phyloP scores from a whole-genome alignment of 139 green algal genomes.

The Edaphochlamys debaryana region DNA sequence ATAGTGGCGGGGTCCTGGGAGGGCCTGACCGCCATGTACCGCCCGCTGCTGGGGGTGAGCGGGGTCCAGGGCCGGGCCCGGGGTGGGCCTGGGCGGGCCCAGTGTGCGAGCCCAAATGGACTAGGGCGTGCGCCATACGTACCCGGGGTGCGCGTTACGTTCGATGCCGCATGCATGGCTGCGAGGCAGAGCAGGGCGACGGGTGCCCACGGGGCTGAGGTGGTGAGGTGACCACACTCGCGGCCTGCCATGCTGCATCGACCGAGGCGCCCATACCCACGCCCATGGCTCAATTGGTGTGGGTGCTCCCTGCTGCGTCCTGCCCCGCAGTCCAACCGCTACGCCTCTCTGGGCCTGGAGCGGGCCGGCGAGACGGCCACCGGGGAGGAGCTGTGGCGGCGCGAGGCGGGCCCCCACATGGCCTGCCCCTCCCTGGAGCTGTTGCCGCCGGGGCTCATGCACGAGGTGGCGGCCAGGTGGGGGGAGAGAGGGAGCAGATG shows the following conservation, averaged over 20 bases:
- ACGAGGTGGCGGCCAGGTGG: conserved; percentile 4
- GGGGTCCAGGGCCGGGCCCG: not conserved
- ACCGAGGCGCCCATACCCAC: too few species aligned
- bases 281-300: too few species aligned
- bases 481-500: too few species aligned
- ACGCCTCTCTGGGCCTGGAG: conserved; percentile 1
- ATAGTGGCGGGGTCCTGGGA: conserved; percentile 71
- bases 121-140: too few species aligned
- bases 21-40: conserved; percentile 54
- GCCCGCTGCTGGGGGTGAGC: conserved; percentile 48
- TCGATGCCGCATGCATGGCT: too few species aligned
- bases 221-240: too few species aligned
- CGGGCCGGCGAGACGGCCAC: not conserved
- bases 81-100: not conserved
- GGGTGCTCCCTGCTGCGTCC: not conserved
- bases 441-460: conserved; percentile 35
- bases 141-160: too few species aligned
- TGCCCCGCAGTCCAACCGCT: not conserved
- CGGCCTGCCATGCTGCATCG: not conserved
- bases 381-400: not conserved
- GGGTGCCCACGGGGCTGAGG: too few species aligned
- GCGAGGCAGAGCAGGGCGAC: too few species aligned
- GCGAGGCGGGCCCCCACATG: conserved; percentile 2
- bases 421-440: not conserved
- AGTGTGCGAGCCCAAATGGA: too few species aligned